Evolutionary conservation across 495 filamentous ascomycete genomes (phyloP), one percentile per base, ranked within the genome.

Genomic region (Jackrogersella minutella): DNA sequence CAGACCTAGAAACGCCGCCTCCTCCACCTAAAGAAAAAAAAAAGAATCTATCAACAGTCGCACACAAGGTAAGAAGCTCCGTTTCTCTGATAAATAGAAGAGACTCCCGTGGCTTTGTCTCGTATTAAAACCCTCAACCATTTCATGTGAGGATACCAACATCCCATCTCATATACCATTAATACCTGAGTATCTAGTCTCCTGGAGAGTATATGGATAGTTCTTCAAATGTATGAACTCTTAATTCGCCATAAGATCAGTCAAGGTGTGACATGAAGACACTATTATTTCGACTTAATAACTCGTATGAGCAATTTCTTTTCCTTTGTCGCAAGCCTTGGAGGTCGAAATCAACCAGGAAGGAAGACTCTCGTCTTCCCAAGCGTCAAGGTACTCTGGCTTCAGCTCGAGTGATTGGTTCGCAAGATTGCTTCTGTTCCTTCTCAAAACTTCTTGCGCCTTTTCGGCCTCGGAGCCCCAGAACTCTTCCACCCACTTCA

Each of bases 391-490:
- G 11, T 66, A 69, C 30, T 61, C 62, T 8, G 8, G 40, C 43
- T 69, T 58, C n/a, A 71, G 28, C 30, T 68, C 61, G 36, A 71
- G 34, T 3, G 30, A 24, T 6, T 68, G 53, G 34, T 56, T 62
- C 9, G 19, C 11, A 24, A 31, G 46, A 21, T 68, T 53, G 36
- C 33, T 21, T 40, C 68, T 66, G 28, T 73, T 73, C 40, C 64
- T 66, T 16, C 59, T 30, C 1, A 71, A 14, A 16, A 73, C 59
- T 2, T 54, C 62, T 7, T 24, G 63, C 13, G 46, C 64, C 37
- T 69, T 71, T 26, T 56, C 44, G 7, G 68, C 58, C 24, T 73
- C 68, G 5, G 58, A 41, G 9, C 66, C 55, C 71, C 71, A 73
- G 6, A 61, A 52, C 14, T 58, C 50, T 6, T 62, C 47, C 1